phyloP scores from a whole-genome alignment of 2,329 filamentous ascomycete species.

The Celoporthe dispersa region DNA sequence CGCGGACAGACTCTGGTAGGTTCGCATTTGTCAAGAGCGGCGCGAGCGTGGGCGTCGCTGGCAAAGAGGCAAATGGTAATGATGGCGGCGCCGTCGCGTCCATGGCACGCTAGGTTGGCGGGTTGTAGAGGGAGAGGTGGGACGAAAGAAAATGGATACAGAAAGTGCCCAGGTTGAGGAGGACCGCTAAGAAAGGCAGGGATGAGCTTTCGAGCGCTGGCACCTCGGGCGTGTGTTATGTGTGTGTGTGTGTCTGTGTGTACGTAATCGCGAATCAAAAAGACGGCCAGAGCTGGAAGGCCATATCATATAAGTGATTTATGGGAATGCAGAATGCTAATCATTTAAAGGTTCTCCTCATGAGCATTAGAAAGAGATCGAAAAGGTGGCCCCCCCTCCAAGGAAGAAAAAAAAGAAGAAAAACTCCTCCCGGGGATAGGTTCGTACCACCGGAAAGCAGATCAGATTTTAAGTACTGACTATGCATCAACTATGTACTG shows the following conservation, averaged over 20 bases:
- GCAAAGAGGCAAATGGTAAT: not conserved
- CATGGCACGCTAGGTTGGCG: conserved; percentile 11
- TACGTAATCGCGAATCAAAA: not conserved
- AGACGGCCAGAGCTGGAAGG: not conserved
- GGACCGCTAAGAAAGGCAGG: not conserved
- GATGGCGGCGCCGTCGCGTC: conserved; percentile 11
- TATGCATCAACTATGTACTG: not conserved
- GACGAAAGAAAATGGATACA: not conserved
- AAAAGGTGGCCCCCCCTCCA: no score
- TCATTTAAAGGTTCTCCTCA: not conserved
- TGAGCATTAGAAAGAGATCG: no score
- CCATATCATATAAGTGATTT: not conserved
- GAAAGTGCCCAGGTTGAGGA: not conserved
- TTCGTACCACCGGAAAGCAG: not conserved
- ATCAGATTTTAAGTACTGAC: not conserved
- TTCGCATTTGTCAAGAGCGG: conserved; percentile 4
- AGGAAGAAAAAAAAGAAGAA: no score
- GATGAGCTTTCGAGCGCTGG: conserved; percentile 7
- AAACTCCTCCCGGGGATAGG: not conserved
- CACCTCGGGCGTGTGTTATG: not conserved
- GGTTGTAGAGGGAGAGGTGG: not conserved
- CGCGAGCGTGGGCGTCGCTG: not conserved
- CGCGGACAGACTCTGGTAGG: not conserved
- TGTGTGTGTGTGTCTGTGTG: no score
- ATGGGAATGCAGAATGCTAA: not conserved